Conservation (phyloP, 2,329 filamentous ascomycete genomes). For the Mycosphaerella sp. region DNA sequence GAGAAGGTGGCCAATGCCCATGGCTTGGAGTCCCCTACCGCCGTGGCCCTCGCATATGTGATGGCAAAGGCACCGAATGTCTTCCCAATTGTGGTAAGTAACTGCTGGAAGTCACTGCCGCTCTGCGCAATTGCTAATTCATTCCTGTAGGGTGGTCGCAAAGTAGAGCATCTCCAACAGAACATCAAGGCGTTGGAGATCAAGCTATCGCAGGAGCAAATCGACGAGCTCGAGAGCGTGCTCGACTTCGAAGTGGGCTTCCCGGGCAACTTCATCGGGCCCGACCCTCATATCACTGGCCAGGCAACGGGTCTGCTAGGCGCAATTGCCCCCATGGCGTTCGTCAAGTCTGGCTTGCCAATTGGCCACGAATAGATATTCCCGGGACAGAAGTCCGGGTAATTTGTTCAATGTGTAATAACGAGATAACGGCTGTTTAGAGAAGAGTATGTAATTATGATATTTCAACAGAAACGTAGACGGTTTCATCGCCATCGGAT, state of each 20-base stretch:
- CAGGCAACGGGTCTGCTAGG: constrained; percentile 25
- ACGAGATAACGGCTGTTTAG: background rate
- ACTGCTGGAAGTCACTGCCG: background rate
- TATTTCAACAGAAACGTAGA: too few species aligned
- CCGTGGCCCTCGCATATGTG: constrained; percentile 60
- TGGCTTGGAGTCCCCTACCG: constrained; percentile 36
- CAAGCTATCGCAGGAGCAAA: constrained; percentile 54
- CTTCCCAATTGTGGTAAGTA: constrained; percentile 50
- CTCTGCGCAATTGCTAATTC: background rate
- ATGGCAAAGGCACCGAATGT: constrained; percentile 55
- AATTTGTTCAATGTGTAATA: background rate
- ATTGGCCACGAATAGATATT: constrained; percentile 31
- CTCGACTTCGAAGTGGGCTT: constrained; percentile 61
- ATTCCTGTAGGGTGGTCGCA: constrained; percentile 51
- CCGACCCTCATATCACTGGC: constrained; percentile 30
- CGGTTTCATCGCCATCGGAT: too few species aligned
- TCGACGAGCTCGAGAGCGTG: constrained; percentile 59
- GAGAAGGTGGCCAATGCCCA: constrained; percentile 55
- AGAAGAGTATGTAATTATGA: background rate
- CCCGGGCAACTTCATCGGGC: constrained; percentile 53
- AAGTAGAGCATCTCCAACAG: constrained; percentile 60
- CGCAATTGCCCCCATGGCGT: constrained; percentile 28
- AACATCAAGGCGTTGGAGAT: constrained; percentile 65
- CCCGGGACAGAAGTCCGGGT: background rate
- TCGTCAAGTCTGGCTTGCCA: constrained; percentile 25